Percentiles rank a stretch among this genome's conserved stretches.
Evolutionary conservation across 352 stramenopile species (phyloP).

Genomic region (Blastocystis sp.): DNA sequence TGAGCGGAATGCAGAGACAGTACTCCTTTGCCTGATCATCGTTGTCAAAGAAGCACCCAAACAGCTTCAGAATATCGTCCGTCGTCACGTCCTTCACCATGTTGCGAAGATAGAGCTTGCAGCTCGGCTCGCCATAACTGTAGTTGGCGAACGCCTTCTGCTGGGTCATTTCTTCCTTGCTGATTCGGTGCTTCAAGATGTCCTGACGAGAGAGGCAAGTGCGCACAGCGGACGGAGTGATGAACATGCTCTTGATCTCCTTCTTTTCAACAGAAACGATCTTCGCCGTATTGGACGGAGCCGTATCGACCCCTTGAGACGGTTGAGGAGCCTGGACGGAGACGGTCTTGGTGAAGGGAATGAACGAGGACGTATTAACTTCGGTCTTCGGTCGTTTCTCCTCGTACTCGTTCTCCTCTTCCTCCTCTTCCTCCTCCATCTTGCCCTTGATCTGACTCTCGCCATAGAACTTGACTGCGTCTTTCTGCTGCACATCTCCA

Average conservation of each 20-base stretch:
- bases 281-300: not conserved
- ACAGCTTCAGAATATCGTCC: constrained; percentile 45
- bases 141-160: constrained; percentile 72
- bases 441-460: constrained; percentile 24
- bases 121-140: constrained; percentile 43
- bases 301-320: not conserved
- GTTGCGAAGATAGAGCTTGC: constrained; percentile 65
- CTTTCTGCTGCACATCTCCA: not conserved
- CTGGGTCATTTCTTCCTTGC: constrained; percentile 65
- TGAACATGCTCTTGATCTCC: constrained; percentile 61
- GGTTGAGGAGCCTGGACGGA: not conserved
- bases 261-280: constrained; percentile 35
- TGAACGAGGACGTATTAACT: not conserved
- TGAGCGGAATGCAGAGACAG: not conserved
- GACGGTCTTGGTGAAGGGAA: constrained; percentile 64
- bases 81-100: constrained; percentile 56
- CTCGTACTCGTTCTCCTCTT: not conserved
- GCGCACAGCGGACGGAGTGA: constrained; percentile 17
- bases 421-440: constrained; percentile 25
- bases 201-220: constrained; percentile 41
- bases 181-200: constrained; percentile 59
- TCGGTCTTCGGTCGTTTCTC: constrained; percentile 14
- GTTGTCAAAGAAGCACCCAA: constrained; percentile 73
- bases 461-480: constrained; percentile 59
- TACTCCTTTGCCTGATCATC: constrained; percentile 63